Percentiles rank a stretch among this genome's conserved stretches.
phyloP scores from a whole-genome alignment of 495 filamentous ascomycete genomes.

The Aspergillus diversus region DNA sequence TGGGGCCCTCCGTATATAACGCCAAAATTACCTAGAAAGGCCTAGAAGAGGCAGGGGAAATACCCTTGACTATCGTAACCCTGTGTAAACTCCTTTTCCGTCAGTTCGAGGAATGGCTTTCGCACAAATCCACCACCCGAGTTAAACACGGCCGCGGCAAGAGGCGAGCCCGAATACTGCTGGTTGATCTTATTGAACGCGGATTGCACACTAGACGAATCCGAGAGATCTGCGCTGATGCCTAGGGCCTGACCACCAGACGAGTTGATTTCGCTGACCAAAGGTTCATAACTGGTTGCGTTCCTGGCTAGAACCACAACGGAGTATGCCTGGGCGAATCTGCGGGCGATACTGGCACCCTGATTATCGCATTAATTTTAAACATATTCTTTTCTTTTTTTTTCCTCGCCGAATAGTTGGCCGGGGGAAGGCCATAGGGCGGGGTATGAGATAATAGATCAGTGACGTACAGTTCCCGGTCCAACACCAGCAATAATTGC shows the following conservation, averaged over 20 bases:
- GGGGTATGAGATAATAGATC: neutral
- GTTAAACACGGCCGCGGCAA: conserved; percentile 86
- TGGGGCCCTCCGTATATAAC: too few species aligned
- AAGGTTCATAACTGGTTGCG: conserved; percentile 62
- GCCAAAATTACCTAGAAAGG: neutral
- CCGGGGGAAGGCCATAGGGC: neutral
- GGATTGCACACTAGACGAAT: conserved; percentile 59
- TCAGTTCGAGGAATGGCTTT: conserved; percentile 83
- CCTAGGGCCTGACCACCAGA: conserved; percentile 74
- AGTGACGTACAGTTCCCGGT: conserved; percentile 61
- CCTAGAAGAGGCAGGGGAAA: conserved; percentile 24
- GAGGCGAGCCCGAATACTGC: conserved; percentile 46
- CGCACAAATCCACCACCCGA: conserved; percentile 67
- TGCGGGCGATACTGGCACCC: conserved; percentile 63
- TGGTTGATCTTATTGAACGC: conserved; percentile 72
- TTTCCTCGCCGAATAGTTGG: neutral
- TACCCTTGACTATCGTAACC: conserved; percentile 65
- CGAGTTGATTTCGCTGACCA: conserved; percentile 75
- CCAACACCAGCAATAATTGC: conserved; percentile 78
- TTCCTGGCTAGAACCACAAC: conserved; percentile 77
- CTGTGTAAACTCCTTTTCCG: conserved; percentile 62
- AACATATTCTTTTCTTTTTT: too few species aligned
- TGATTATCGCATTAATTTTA: conserved; percentile 21
- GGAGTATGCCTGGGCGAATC: conserved; percentile 73
- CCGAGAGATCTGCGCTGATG: conserved; percentile 72